These are phyloP conservation scores for Yamadazyma conglobata DNA, from an alignment of 1,139 yeast species.

Conservation along the genomic window DNA sequence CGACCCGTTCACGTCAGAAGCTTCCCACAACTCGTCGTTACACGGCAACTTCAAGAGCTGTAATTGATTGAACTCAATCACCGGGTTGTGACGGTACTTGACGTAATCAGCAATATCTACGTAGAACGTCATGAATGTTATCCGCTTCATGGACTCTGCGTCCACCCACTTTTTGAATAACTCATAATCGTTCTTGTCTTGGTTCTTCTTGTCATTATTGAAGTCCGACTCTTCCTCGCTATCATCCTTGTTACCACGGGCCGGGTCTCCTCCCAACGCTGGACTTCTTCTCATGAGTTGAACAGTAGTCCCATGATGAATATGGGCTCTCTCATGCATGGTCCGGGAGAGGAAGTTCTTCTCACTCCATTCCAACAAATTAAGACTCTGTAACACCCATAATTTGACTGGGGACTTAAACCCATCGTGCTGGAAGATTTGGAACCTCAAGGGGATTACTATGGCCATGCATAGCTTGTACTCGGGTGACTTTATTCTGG, in stretches of 20 bases:
- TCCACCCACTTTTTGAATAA: constrained; percentile 63
- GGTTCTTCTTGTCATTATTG: constrained; percentile 11
- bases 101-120: constrained; percentile 76
- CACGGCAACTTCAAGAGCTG: constrained; percentile 74
- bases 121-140: constrained; percentile 78
- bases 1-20: constrained; percentile 36
- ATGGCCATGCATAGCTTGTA: constrained; percentile 35
- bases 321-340: constrained; percentile 71
- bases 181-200: constrained; percentile 21
- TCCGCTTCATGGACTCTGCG: constrained; percentile 71
- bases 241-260: constrained; percentile 21
- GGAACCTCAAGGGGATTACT: constrained; percentile 64
- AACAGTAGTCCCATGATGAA: constrained; percentile 76
- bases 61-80: constrained; percentile 67
- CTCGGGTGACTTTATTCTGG: constrained; percentile 24
- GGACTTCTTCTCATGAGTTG: constrained; percentile 73
- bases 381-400: constrained; percentile 66
- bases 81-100: constrained; percentile 71
- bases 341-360: constrained; percentile 56
- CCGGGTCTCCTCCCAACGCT: constrained; percentile 64
- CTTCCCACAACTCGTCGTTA: constrained; percentile 69
- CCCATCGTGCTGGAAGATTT: constrained; percentile 56
- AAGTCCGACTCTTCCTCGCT: constrained; percentile 19
- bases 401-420: constrained; percentile 58
- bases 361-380: constrained; percentile 66